Evolutionary conservation across 2,329 filamentous ascomycete species (phyloP), one percentile per base, ranked within the genome.

Genomic region (Colletotrichum tofieldiae): DNA sequence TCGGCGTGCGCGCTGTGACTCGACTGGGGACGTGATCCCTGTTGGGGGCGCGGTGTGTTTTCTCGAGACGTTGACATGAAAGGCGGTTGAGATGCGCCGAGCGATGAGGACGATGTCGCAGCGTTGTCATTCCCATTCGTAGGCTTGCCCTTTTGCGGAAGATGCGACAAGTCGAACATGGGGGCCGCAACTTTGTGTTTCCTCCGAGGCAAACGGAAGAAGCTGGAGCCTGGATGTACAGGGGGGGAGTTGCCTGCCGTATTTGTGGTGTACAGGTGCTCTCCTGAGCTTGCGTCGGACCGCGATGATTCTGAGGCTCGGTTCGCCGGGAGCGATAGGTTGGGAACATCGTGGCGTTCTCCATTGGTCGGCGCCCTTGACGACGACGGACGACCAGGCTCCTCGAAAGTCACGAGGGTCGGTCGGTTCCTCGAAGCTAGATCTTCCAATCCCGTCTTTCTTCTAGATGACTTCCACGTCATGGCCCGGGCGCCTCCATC

Each of bases 151-250:
- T 93, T 95, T 74, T 93, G 91, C 51, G 94, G 95, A n/a, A 98
- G 86, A 70, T 96, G 93, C 47, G 93, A 91, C 39, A 98, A 84
- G 5, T 96, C 95, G 77, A 98, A 98, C 45, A 98, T 84, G 3
- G 94, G 89, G 37, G 90, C 92, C 47, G 91, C 90, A 72, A 93
- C 91, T 78, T 93, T 94, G 77, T 91, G 93, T 77, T 91, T 93
- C 74, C 94, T 89, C 64, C 94, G 92, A 43, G 92, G 90, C 74
- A 98, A 86, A 70, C 91, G 92, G 80, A 98, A 98, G 79, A 98
- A 94, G 35, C 92, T 92, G 29, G 88, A 93, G 45, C 89, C 91
- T 7, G 90, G 89, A 37, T 89, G 86, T 18, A 88, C 84, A 12
- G 60, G 56, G 26, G 63, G 65, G 20, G 67, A 71, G 39, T 88